A percentile compares a stretch with the other conserved stretches of the same genome.
Conservation (phyloP, 1,284 basidiomycete genomes). For the Spongispora temasekensis region DNA sequence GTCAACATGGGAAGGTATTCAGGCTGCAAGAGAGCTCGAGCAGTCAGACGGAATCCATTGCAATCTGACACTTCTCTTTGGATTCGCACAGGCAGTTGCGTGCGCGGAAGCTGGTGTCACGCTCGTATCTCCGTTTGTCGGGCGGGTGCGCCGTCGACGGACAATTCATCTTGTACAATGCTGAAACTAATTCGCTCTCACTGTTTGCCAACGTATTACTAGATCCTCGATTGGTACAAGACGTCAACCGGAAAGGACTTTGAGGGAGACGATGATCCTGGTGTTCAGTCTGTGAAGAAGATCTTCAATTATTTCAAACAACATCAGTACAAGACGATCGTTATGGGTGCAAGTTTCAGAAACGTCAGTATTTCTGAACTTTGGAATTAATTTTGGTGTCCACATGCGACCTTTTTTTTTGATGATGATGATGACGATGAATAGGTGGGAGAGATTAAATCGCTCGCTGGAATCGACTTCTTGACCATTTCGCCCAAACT, state of each 20-base stretch:
- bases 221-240: constrained; percentile 98
- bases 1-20: constrained; percentile 99
- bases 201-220: too few species aligned
- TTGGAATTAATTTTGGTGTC: too few species aligned
- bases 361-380: constrained; percentile 60
- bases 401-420: too few species aligned
- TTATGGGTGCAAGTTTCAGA: constrained; percentile 99
- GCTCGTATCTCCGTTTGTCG: constrained; percentile 98
- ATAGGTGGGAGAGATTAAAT: constrained; percentile 88
- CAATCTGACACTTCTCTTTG: constrained; percentile 98
- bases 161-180: too few species aligned
- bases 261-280: constrained; percentile 89
- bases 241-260: constrained; percentile 82
- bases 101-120: constrained; percentile 97
- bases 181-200: too few species aligned
- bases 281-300: constrained; percentile 92
- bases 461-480: constrained; percentile 95
- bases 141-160: constrained; percentile 82
- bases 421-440: neutral
- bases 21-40: constrained; percentile 96
- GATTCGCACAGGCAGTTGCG: constrained; percentile 96
- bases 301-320: constrained; percentile 99
- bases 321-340: constrained; percentile 96
- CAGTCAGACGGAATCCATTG: constrained; percentile 91
- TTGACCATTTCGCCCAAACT: constrained; percentile 91